A percentile compares a stretch with the other conserved stretches of the same genome.
These are phyloP conservation scores for Globisporangium camurandrum DNA, from an alignment of 352 stramenopile genomes.

Conservation along the genomic window DNA sequence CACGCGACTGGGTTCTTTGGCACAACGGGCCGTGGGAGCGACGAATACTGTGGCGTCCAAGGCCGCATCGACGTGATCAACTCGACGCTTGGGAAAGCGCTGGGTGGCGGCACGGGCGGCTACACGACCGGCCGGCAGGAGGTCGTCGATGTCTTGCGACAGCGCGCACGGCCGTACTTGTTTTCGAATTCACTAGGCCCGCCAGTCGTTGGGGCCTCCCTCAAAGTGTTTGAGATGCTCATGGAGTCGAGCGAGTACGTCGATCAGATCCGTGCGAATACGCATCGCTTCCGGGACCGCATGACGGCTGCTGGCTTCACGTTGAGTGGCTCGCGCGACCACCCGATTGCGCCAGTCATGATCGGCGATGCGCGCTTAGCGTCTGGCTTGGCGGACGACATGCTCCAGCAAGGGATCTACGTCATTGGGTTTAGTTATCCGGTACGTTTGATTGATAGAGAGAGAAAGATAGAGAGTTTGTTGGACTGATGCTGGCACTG, in stretches of 20 bases:
- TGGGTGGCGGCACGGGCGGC: constrained; percentile 89
- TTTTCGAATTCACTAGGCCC: constrained; percentile 92
- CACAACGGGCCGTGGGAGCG: constrained; percentile 84
- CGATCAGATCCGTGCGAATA: constrained; percentile 85
- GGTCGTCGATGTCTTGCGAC: constrained; percentile 88
- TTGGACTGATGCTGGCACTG: too few species aligned
- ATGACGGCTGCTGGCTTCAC: constrained; percentile 89
- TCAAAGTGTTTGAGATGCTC: constrained; percentile 93
- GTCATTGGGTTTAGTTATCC: constrained; percentile 94
- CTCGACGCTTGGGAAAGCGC: constrained; percentile 91
- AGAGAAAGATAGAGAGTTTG: too few species aligned
- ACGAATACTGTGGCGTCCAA: constrained; percentile 88
- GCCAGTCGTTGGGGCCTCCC: constrained; percentile 89
- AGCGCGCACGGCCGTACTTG: constrained; percentile 89
- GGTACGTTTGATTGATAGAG: constrained; percentile 85
- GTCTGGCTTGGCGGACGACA: constrained; percentile 85
- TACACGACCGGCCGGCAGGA: constrained; percentile 89
- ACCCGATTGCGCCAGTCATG: constrained; percentile 90
- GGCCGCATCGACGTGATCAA: constrained; percentile 92
- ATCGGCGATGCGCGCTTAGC: constrained; percentile 87
- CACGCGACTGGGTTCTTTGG: constrained; percentile 93
- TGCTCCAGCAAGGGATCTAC: constrained; percentile 92
- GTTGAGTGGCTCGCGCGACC: constrained; percentile 81
- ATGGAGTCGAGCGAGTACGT: constrained; percentile 78
- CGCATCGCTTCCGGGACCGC: constrained; percentile 87